phyloP scores from a whole-genome alignment of 2,329 filamentous ascomycete species.

The Cladosporium austrohemisphaericum region DNA sequence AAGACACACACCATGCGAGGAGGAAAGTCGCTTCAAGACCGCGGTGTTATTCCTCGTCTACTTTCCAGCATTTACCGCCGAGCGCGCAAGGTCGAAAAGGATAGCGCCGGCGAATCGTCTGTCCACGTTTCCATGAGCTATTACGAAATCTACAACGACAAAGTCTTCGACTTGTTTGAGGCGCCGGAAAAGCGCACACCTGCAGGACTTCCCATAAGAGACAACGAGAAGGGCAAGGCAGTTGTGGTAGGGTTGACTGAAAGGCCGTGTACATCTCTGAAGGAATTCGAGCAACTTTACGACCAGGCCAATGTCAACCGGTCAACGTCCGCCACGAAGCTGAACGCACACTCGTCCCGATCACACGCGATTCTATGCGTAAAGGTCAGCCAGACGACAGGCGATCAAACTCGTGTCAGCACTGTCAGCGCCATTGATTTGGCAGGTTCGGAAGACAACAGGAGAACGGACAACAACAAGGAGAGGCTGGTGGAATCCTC shows the following conservation, averaged over 20 bases:
- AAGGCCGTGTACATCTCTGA: slow-evolving; percentile 74
- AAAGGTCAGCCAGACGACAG: slow-evolving; percentile 84
- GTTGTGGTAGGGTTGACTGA: slow-evolving; percentile 88
- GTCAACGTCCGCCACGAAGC: slow-evolving; percentile 93
- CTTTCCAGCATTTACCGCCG: slow-evolving; percentile 99
- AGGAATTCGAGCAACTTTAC: slow-evolving; percentile 99
- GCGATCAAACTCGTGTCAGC: slow-evolving; percentile 95
- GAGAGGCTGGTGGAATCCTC: slow-evolving; percentile 89
- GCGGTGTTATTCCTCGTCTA: slow-evolving; percentile 96
- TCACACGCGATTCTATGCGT: slow-evolving; percentile 97
- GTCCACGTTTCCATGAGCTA: slow-evolving; percentile 84
- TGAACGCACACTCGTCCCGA: slow-evolving; percentile 96
- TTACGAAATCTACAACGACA: slow-evolving; percentile 98
- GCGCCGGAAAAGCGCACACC: slow-evolving; percentile 71
- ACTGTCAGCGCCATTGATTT: slow-evolving; percentile 97
- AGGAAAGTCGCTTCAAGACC: slow-evolving; percentile 68
- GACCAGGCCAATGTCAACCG: slow-evolving; percentile 89
- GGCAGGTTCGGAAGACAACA: slow-evolving; percentile 91
- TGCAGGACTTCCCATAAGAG: slow-evolving; percentile 80
- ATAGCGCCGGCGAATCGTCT: slow-evolving; percentile 78
- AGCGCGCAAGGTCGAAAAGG: slow-evolving; percentile 60
- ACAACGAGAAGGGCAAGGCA: slow-evolving; percentile 90
- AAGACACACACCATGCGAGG: slow-evolving; percentile 96
- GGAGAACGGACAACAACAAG: slow-evolving; percentile 92
- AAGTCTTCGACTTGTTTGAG: slow-evolving; percentile 90